Evolutionary conservation across 257 asterid genomes (phyloP).

Genomic region (Nicotiana otophora): DNA sequence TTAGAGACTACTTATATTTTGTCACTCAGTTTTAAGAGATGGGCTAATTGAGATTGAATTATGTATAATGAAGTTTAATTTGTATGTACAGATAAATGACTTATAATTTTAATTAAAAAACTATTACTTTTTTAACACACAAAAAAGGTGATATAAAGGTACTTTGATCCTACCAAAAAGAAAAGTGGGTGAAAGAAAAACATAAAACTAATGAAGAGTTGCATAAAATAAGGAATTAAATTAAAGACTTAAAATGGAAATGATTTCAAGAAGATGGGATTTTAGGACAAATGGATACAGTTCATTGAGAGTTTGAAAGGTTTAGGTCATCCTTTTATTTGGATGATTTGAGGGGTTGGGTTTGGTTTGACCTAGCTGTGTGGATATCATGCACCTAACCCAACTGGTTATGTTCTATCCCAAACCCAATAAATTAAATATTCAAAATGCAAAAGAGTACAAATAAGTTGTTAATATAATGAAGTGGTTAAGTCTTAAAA

Average conservation of each 20-base stretch:
- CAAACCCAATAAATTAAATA: background rate
- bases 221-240: background rate
- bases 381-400: slow-evolving; percentile 43
- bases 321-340: slow-evolving; percentile 7
- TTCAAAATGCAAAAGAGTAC: slow-evolving; percentile 14
- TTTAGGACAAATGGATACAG: background rate
- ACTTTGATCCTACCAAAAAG: background rate
- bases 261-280: background rate
- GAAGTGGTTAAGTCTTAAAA: background rate
- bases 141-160: background rate
- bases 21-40: too few species aligned
- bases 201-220: background rate
- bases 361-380: slow-evolving; percentile 43
- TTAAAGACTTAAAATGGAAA: background rate
- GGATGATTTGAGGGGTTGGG: slow-evolving; percentile 14
- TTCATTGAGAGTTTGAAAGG: background rate
- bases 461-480: background rate
- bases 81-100: background rate
- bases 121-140: background rate
- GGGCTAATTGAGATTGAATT: too few species aligned
- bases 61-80: too few species aligned
- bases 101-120: background rate
- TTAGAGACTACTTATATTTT: too few species aligned
- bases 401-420: slow-evolving; percentile 20
- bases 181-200: background rate